Evolutionary conservation across 768 basidiomycete genomes (phyloP), one percentile per base, ranked within the genome.

Genomic region (Hysterangium stoloniferum): DNA sequence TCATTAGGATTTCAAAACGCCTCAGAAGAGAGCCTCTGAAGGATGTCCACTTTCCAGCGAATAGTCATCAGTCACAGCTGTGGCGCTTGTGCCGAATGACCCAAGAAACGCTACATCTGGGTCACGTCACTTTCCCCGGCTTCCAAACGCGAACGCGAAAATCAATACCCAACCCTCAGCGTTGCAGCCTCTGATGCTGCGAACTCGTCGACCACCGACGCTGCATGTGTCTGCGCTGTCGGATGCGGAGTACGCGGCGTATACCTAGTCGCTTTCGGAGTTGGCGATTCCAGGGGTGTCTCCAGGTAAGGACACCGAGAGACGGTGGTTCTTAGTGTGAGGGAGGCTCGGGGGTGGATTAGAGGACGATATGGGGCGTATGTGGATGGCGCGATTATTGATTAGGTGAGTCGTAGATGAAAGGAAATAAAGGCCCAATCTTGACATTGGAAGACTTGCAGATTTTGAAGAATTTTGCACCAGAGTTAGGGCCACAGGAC

Each of bases 211-310:
- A 45, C 77, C 74, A 36, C 73, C 86, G 22, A 73, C 68, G 19
- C 74, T 89, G 5, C 86, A 90, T 56, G 71, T 78, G 17, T 88
- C 87, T 31, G 86, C 86, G 0, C 79, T 89, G 53, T 86, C 74
- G 57, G 78, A 88, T 63, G 66, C 70, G 15, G 86, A 89, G 63
- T 89, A 87, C 62, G 63, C 68, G 12, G 61, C 82, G 19, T 89
- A 84, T 66, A 86, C 82, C 0, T 53, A 73, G 1, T 77, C 78
- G 33, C 68, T 89, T 35, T 62, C 62, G 42, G 82, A 81, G 53
- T 69, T 84, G 59, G 65, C 36, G 56, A 61, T 28, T 52, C 64
- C n/a, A n/a, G n/a, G n/a, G n/a, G 72, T 52, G 56, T 62, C 24
- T 6, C 35, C 46, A 34, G 65, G 72, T 52, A 77, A 56, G n/a